Evolutionary conservation across 495 filamentous ascomycete species (phyloP), one percentile per base, ranked within the genome.

Genomic region (Chaetomium fimeti): DNA sequence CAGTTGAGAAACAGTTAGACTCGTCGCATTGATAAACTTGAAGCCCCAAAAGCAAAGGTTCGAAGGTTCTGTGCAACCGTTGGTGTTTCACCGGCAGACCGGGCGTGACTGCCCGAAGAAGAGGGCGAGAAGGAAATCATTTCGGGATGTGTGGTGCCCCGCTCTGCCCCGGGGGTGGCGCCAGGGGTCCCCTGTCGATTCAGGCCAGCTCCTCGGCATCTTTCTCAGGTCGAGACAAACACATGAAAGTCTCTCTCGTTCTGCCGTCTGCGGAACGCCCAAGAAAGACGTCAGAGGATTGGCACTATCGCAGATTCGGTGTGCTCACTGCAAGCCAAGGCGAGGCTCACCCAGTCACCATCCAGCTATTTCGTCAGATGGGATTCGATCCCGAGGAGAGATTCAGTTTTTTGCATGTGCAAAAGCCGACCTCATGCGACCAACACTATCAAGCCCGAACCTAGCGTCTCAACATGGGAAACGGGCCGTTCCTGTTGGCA

Each of bases 171-270:
- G 72, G 67, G 66, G 60, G 64, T 48, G 47, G 47, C 32, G 58
- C 45, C 59, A 69, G 61, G 70, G 68, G 64, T 43, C 29, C 63
- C 66, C 42, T 68, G 68, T 40, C 58, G 38, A 58, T 24, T 42
- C 42, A 53, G 57, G 62, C 18, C 57, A 57, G 43, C 28, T 49
- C 70, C 71, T 73, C 71, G 71, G 71, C 71, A 67, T 64, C 57
- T 73, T 45, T 61, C 32, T n/a, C 47, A 29, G 9, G 56, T 40
- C 28, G 9, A 40, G 28, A 60, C 62, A 66, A 74, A 66, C 70
- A 74, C 66, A 72, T 74, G 71, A 72, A 70, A 74, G 71, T 68
- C 68, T 69, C 29, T 36, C 13, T 42, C 43, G 15, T 8, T 36
- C 29, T 48, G 47, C 29, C n/a, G n/a, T n/a, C n/a, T n/a, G n/a